Conservation (phyloP, 2,329 filamentous ascomycete species). For the Hymenoscyphus fructigenus region DNA sequence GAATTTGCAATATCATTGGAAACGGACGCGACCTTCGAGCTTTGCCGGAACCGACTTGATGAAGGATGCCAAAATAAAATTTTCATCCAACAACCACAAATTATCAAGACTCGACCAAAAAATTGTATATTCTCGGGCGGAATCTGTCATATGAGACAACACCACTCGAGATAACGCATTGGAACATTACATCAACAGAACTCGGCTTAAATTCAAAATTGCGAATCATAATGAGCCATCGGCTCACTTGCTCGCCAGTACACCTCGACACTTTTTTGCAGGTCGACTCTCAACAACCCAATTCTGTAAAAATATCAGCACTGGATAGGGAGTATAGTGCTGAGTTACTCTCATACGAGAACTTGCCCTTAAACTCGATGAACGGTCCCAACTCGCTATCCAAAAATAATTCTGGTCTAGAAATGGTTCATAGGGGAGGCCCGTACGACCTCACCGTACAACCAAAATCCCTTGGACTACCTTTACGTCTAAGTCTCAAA, state of each 20-base stretch:
- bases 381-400: neutral
- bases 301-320: no score
- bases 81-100: neutral
- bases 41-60: no score
- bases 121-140: no score
- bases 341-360: no score
- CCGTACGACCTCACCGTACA: no score
- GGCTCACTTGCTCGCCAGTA: neutral
- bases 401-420: neutral
- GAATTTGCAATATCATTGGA: no score
- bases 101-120: neutral
- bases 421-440: no score
- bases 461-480: neutral
- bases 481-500: neutral
- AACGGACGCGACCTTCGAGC: no score
- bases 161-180: neutral
- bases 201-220: neutral
- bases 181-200: neutral
- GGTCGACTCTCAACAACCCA: neutral
- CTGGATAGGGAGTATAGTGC: no score
- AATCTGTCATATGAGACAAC: no score
- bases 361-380: neutral
- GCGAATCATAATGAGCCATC: neutral
- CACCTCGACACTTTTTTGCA: neutral
- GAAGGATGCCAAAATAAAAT: no score